Conservation (phyloP, 495 filamentous ascomycete species). For the Trichoderma gamsii region DNA sequence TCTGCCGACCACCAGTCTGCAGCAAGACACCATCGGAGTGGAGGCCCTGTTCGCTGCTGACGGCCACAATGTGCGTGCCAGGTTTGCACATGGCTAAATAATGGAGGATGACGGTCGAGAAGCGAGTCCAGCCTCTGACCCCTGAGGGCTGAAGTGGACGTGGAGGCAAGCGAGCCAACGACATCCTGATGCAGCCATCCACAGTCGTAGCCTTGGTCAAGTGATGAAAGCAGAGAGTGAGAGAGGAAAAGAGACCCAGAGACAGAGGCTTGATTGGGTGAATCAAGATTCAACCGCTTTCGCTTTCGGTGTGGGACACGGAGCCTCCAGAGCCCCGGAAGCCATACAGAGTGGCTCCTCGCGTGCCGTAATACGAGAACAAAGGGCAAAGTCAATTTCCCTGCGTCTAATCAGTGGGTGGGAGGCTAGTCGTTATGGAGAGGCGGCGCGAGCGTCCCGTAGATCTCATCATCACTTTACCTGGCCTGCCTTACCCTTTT, state of each 20-base stretch:
- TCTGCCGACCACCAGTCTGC: background rate
- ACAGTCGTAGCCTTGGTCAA: background rate
- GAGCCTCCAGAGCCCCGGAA: background rate
- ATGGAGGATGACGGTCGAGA: slow-evolving; percentile 5
- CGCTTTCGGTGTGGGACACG: background rate
- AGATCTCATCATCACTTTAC: slow-evolving; percentile 14
- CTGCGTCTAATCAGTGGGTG: slow-evolving; percentile 3
- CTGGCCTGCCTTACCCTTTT: background rate
- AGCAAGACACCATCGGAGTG: slow-evolving; percentile 8
- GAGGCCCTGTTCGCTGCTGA: background rate
- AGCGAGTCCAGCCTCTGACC: slow-evolving; percentile 8
- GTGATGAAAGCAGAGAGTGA: background rate
- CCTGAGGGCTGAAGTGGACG: slow-evolving; percentile 7
- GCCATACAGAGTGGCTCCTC: background rate
- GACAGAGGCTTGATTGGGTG: background rate
- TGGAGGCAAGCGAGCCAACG: background rate
- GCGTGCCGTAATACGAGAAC: background rate
- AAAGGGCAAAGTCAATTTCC: slow-evolving; percentile 2
- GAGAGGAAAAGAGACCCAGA: background rate
- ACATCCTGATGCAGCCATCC: slow-evolving; percentile 5
- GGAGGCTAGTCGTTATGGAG: slow-evolving; percentile 10
- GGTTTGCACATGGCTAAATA: background rate
- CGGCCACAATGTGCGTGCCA: background rate
- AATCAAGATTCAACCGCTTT: background rate
- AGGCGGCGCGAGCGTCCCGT: slow-evolving; percentile 13